Base-by-base conservation (phyloP, 164 flowering plant species). In the Tetracentron sinense region DNA sequence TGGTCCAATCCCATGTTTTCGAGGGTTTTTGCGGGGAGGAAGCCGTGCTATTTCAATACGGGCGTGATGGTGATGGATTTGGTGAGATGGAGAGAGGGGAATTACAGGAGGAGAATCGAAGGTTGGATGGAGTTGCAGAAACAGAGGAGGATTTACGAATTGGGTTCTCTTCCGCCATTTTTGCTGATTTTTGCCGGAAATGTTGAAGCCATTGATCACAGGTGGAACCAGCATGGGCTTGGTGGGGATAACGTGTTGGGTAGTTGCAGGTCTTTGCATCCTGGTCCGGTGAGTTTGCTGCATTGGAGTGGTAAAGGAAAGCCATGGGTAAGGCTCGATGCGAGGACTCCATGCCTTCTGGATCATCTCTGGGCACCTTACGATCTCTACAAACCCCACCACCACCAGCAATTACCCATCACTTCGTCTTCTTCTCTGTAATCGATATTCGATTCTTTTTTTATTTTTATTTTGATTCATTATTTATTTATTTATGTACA, bases 301-400 rank as follows among this genome's bases (percentile, higher is more conserved):
- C 96, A 90, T 65, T 90, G 96, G 96, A 80, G 86, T 35, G 96
- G 96, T 12, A 90, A 84, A 66, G 96, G 96, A 26, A 90, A 90
- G 80, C 96, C 96, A 6, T 90, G 96, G 96, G 81, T 69, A 0
- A 68, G 96, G 29, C 79, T 90, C 0, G 96, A 90, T 48, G 82
- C 71, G 10, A 70, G 61, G 47, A 74, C 54, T 11, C 81, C 96
- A 0, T 90, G 96, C 51, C 84, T 79, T 7, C 55, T 88, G 35
- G 96, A 90, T 75, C 65, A 71, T 64, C 76, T 90, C 0, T 87
- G 96, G 94, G 73, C 78, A 68, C 94, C 96, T 1, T 87, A 87
- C 50, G 96, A 90, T 82, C 71, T 87, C 22, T 82, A 70, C 69
- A 74, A 64, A 54, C 66, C 62, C 5, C 68, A 48, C 11, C 67